phyloP scores from a whole-genome alignment of 345 rosid species.

The Excoecaria agallocha region DNA sequence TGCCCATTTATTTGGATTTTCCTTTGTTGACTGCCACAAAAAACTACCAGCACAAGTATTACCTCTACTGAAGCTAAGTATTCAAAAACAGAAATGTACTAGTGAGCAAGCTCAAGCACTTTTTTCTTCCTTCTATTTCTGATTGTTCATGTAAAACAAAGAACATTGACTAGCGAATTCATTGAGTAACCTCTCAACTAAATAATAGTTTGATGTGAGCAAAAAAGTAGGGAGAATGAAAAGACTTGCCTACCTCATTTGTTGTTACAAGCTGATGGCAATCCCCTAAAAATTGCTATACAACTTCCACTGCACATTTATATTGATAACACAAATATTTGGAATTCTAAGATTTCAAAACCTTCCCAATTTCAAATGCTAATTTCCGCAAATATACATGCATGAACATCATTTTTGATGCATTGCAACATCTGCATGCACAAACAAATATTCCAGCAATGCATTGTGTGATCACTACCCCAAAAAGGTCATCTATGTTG shows the following conservation, averaged over 20 bases:
- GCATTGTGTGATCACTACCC: background rate
- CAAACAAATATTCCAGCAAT: background rate
- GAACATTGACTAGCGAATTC: background rate
- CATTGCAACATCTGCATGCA: background rate
- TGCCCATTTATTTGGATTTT: background rate
- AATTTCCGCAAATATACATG: background rate
- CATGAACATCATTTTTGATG: background rate
- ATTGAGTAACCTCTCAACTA: background rate
- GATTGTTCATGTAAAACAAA: background rate
- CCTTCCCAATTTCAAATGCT: background rate
- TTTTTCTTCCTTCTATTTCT: background rate
- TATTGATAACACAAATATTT: background rate
- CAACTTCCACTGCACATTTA: background rate
- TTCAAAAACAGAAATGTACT: background rate
- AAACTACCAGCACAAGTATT: background rate
- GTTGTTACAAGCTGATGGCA: background rate
- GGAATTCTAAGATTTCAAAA: background rate
- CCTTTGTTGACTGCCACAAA: background rate
- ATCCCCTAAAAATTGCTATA: background rate
- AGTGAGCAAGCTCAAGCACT: background rate
- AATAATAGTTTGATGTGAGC: background rate
- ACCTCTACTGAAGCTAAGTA: background rate
- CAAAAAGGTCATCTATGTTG: background rate
- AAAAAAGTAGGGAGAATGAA: background rate
- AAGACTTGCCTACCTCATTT: background rate